Evolutionary conservation across 2,329 filamentous ascomycete species (phyloP), one percentile per base, ranked within the genome.

Genomic region (Colletotrichum shisoi): DNA sequence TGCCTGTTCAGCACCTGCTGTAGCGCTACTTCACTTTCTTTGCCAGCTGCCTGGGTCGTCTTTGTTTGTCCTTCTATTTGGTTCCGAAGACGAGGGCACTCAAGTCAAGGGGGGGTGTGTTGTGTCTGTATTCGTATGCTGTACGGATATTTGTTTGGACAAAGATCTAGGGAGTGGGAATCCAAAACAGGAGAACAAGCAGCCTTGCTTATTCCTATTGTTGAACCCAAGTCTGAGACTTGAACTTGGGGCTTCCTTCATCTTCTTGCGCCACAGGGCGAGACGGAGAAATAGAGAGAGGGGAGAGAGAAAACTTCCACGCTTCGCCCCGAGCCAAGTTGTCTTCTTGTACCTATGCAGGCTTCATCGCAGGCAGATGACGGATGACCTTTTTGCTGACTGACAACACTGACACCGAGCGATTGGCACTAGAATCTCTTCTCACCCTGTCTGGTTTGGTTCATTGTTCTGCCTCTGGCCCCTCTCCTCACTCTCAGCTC

Each of bases 331-430:
- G 40, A 45, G 60, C 60, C 52, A 57, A 48, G 48, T 34, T 54
- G 45, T 67, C 40, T 45, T 57, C 45, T 59, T 58, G 31, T 34
- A 34, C 31, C 31, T 34, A 34, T 34, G 42, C 31, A 67, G 46
- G 46, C 40, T 53, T 61, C 53, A 67, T 59, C 42, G 27, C 42
- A n/a, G 27, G 37, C 17, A 7, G 9, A 37, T 46, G 56, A 45
- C 54, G 27, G 27, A 31, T 31, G 27, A 31, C 31, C n/a, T 6
- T 13, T 37, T 24, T 13, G 17, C 46, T 31, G 46, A 52, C 24
- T 49, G 46, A 49, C 37, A 24, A 46, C 54, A 57, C 54, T 45
- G 42, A 57, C 54, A 57, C 27, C 56, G 19, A 57, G n/a, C 56
- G 31, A 46, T 31, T 46, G 56, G 24, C 56, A 57, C 56, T 46